Evolutionary conservation across 2,329 filamentous ascomycete species (phyloP).

Genomic region (Scolecobasidium constrictum): DNA sequence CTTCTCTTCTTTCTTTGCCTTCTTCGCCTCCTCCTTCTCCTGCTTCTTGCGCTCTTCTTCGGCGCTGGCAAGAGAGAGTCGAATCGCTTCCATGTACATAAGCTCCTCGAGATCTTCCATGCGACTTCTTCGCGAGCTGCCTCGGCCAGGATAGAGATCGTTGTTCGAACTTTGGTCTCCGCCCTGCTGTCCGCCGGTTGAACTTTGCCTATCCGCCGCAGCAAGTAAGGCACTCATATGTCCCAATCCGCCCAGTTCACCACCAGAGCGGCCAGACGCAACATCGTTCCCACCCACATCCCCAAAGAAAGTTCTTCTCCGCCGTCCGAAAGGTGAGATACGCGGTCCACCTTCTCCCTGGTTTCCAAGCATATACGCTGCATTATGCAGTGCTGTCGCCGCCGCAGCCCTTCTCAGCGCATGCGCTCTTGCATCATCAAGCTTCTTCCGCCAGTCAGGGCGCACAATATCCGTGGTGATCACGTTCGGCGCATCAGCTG

Average conservation of each 20-base stretch:
- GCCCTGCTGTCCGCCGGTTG: slow-evolving; percentile 17
- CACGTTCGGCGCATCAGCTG: slow-evolving; percentile 72
- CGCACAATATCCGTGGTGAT: slow-evolving; percentile 87
- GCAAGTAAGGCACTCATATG: slow-evolving; percentile 21
- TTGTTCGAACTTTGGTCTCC: slow-evolving; percentile 17
- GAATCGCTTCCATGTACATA: slow-evolving; percentile 97
- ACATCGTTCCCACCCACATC: slow-evolving; percentile 35
- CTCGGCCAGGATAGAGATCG: slow-evolving; percentile 29
- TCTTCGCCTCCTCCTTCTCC: slow-evolving; percentile 70
- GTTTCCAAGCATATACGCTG: slow-evolving; percentile 71
- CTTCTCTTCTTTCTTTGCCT: slow-evolving; percentile 76
- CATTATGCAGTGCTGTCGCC: slow-evolving; percentile 87
- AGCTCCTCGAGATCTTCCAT: slow-evolving; percentile 90
- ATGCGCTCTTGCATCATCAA: slow-evolving; percentile 74
- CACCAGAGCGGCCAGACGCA: slow-evolving; percentile 30
- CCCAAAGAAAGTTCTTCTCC: slow-evolving; percentile 40
- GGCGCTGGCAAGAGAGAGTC: slow-evolving; percentile 80
- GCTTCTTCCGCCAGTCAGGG: slow-evolving; percentile 88
- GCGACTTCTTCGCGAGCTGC: slow-evolving; percentile 47
- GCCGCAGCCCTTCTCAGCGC: slow-evolving; percentile 79
- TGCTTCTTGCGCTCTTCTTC: slow-evolving; percentile 83
- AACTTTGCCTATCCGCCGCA: slow-evolving; percentile 15
- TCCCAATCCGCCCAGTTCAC: slow-evolving; percentile 15
- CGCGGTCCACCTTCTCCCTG: slow-evolving; percentile 33
- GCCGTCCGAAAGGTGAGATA: slow-evolving; percentile 37